Conservation (phyloP, 352 stramenopile genomes). For the Pythium brachiatum region DNA sequence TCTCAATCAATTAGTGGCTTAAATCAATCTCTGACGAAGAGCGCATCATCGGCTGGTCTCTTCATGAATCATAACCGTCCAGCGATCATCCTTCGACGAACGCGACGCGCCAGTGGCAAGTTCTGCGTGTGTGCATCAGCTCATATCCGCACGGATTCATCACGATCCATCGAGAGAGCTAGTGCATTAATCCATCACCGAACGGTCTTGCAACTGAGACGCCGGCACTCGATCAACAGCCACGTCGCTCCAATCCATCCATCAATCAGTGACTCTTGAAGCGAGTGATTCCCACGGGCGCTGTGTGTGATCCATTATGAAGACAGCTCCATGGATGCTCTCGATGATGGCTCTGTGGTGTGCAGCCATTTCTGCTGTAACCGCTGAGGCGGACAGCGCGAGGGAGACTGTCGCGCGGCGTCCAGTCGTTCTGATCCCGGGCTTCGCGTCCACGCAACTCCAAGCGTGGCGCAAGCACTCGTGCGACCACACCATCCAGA, state of each 20-base stretch:
- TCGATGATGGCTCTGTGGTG: background rate
- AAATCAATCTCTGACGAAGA: background rate
- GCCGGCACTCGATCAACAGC: background rate
- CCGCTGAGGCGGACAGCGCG: background rate
- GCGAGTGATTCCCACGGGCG: too few species aligned
- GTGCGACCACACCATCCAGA: slow-evolving; percentile 62
- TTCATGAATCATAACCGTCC: background rate
- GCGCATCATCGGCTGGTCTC: slow-evolving; percentile 1
- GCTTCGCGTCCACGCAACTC: slow-evolving; percentile 80
- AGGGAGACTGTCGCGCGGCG: slow-evolving; percentile 27
- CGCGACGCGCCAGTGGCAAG: background rate
- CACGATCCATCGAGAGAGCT: background rate
- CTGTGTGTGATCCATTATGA: background rate
- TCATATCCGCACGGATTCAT: background rate
- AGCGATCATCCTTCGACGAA: background rate
- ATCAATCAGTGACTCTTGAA: background rate
- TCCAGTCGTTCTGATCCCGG: slow-evolving; percentile 69
- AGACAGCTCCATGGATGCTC: background rate
- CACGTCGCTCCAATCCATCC: background rate
- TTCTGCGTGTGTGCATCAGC: background rate
- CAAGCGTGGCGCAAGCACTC: slow-evolving; percentile 59
- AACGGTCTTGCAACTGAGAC: background rate
- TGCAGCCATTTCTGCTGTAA: background rate
- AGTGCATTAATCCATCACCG: background rate
- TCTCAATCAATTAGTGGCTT: background rate